These are phyloP conservation scores for Aspergillus piperis DNA, from an alignment of 2,329 filamentous ascomycete genomes.

Conservation along the genomic window DNA sequence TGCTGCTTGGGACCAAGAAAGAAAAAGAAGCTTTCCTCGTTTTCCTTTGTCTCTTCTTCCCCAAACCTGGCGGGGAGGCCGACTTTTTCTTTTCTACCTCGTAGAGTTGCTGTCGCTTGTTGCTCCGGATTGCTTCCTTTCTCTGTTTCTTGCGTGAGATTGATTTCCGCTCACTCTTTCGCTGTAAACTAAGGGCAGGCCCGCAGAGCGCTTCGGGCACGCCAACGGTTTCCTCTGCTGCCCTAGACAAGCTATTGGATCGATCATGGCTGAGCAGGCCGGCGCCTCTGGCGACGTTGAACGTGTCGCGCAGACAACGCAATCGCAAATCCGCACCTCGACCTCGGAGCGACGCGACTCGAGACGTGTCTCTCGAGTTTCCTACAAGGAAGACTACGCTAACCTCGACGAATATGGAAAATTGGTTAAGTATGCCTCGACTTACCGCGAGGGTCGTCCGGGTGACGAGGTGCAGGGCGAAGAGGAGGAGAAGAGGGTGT, in stretches of 20 bases:
- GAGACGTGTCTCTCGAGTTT: constrained; percentile 39
- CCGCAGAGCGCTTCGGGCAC: constrained; percentile 8
- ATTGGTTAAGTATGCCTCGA: constrained; percentile 67
- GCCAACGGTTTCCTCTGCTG: constrained; percentile 7
- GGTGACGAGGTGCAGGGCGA: constrained; percentile 43
- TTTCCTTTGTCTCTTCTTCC: not conserved
- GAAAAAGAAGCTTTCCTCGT: not conserved
- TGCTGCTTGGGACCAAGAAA: constrained; percentile 6
- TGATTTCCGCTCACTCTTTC: constrained; percentile 6
- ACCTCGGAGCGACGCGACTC: constrained; percentile 20
- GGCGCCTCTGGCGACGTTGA: constrained; percentile 21
- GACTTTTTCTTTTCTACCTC: not conserved
- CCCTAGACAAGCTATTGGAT: constrained; percentile 9
- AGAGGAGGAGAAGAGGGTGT: constrained; percentile 54
- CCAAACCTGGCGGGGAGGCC: constrained; percentile 2
- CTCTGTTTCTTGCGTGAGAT: constrained; percentile 8
- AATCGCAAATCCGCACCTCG: constrained; percentile 27
- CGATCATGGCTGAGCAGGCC: constrained; percentile 27
- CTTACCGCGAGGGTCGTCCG: constrained; percentile 58
- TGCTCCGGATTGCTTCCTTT: constrained; percentile 1
- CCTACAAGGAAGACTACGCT: constrained; percentile 34
- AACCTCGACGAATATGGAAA: constrained; percentile 64
- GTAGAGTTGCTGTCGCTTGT: not conserved
- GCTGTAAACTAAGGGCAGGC: constrained; percentile 5
- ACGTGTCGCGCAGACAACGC: constrained; percentile 16